These are phyloP conservation scores for Aspergillus kassunensis DNA, from an alignment of 495 filamentous ascomycete genomes.

Conservation along the genomic window DNA sequence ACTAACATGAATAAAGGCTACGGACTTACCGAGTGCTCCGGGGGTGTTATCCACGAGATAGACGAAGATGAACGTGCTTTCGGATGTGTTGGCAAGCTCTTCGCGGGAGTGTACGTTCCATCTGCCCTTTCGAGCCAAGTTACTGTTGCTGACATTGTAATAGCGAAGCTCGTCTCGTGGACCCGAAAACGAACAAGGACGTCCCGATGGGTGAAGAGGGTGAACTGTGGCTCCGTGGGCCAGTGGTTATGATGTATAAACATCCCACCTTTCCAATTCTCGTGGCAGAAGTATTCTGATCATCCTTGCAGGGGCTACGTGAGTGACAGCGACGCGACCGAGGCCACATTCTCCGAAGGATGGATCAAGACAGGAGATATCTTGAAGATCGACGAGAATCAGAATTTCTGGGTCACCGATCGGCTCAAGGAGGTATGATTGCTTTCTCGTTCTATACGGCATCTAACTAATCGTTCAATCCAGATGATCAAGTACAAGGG, in stretches of 20 bases:
- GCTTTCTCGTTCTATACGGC: background rate
- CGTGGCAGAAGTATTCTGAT: no score
- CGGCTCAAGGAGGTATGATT: conserved; percentile 6
- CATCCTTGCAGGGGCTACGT: background rate
- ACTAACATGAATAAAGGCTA: background rate
- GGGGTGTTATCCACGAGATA: background rate
- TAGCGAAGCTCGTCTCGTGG: conserved; percentile 3
- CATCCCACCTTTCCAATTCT: no score
- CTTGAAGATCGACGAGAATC: background rate
- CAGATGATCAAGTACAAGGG: conserved; percentile 44
- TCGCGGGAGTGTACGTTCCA: background rate
- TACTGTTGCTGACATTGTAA: background rate
- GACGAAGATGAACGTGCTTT: background rate
- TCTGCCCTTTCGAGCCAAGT: background rate
- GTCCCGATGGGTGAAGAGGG: background rate
- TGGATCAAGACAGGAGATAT: conserved; percentile 8
- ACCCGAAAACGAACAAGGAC: conserved; percentile 1
- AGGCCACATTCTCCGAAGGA: background rate
- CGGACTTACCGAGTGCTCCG: conserved; percentile 1
- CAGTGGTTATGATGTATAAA: conserved; percentile 6
- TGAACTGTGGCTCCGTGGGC: conserved; percentile 4
- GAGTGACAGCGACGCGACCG: background rate
- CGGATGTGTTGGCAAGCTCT: conserved; percentile 1
- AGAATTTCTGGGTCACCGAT: conserved; percentile 8
- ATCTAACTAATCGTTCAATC: no score